phyloP scores from a whole-genome alignment of 768 basidiomycete species.

The Kwoniella sp. region DNA sequence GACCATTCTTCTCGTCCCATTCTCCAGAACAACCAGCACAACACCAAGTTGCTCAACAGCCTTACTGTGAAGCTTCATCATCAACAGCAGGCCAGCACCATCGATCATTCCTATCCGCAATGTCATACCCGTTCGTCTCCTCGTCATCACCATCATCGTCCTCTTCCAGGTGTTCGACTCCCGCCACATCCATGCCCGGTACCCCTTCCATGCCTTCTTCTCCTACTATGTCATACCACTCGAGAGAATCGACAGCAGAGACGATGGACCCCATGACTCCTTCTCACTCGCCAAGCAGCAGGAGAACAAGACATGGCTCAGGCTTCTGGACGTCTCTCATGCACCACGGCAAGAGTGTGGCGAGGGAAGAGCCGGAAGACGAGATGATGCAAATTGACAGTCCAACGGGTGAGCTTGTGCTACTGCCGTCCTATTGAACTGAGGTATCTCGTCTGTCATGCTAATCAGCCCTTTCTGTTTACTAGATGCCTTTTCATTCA shows the following conservation, averaged over 20 bases:
- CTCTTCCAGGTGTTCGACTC: constrained; percentile 17
- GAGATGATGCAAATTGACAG: constrained; percentile 34
- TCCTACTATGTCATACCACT: constrained; percentile 11
- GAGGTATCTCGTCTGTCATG: neutral
- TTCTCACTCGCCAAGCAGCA: constrained; percentile 6
- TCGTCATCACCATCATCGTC: constrained; percentile 10
- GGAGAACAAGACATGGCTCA: constrained; percentile 26
- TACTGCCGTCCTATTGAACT: constrained; percentile 1
- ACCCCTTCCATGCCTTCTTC: constrained; percentile 15
- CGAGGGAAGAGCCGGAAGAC: constrained; percentile 26
- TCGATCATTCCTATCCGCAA: constrained; percentile 12
- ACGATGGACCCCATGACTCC: constrained; percentile 8
- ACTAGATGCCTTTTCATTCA: constrained; percentile 31
- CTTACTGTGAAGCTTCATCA: neutral
- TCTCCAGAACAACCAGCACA: neutral
- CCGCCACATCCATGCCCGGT: constrained; percentile 4
- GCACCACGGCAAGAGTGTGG: constrained; percentile 17
- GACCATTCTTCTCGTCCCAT: constrained; percentile 1
- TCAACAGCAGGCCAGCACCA: neutral
- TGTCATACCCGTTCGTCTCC: constrained; percentile 18
- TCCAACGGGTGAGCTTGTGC: constrained; percentile 20
- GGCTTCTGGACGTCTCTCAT: constrained; percentile 30
- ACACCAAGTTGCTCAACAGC: too few species aligned
- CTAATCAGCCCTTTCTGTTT: neutral
- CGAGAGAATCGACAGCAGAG: constrained; percentile 15